These are phyloP conservation scores for Jamesozyma spencerorum DNA, from an alignment of 805 yeast species.

Conservation along the genomic window DNA sequence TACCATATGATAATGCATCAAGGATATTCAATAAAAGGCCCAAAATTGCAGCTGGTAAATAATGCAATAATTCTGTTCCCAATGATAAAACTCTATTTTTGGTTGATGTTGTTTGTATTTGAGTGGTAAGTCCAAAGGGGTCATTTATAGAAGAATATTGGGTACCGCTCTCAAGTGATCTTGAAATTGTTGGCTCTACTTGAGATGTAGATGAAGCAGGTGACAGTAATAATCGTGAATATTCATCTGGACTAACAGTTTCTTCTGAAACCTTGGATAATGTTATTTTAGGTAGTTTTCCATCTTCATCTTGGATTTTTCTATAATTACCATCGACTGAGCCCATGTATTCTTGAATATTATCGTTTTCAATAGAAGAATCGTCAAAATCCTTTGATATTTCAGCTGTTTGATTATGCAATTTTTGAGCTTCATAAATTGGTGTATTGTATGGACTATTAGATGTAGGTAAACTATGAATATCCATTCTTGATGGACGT, in stretches of 20 bases:
- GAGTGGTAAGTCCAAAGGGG: background rate
- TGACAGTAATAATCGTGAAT: conserved; percentile 9
- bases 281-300: background rate
- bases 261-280: conserved; percentile 4
- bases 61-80: conserved; percentile 12
- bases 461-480: conserved; percentile 9
- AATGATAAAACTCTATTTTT: conserved; percentile 1
- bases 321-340: conserved; percentile 7
- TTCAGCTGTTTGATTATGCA: conserved; percentile 30
- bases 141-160: background rate
- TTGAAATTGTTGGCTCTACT: background rate
- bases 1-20: conserved; percentile 92
- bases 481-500: background rate
- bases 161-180: background rate
- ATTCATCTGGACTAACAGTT: conserved; percentile 3
- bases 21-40: conserved; percentile 80
- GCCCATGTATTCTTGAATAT: conserved; percentile 10
- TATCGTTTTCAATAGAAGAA: conserved; percentile 11
- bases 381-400: conserved; percentile 24
- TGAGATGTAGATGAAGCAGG: conserved; percentile 11
- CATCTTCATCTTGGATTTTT: background rate
- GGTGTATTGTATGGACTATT: conserved; percentile 4
- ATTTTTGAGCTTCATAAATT: conserved; percentile 21
- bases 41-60: conserved; percentile 69
- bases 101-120: too few relatives aligned